Evolutionary conservation across 495 filamentous ascomycete species (phyloP).

Genomic region (Aspergillus homomorphus): DNA sequence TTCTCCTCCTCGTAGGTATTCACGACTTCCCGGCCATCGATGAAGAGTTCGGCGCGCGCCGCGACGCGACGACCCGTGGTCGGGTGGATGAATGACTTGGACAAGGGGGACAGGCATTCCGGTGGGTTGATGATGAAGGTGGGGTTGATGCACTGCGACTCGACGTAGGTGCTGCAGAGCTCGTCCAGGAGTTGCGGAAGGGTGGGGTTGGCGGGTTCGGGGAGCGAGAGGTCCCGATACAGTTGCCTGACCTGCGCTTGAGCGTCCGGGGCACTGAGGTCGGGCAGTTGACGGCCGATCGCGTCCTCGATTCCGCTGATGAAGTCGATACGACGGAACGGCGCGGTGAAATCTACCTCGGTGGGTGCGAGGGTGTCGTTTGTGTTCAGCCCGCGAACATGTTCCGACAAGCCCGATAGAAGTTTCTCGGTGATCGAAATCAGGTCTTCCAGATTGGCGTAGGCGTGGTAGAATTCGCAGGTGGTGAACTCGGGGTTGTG

Average conservation of each 20-base stretch:
- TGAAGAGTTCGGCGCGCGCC: slow-evolving; percentile 85
- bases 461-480: slow-evolving; percentile 93
- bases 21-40: slow-evolving; percentile 73
- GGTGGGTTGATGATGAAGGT: slow-evolving; percentile 91
- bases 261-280: slow-evolving; percentile 57
- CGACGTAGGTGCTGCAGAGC: slow-evolving; percentile 72
- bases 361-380: slow-evolving; percentile 48
- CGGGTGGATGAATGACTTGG: slow-evolving; percentile 72
- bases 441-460: slow-evolving; percentile 72
- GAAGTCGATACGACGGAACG: slow-evolving; percentile 72
- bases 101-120: slow-evolving; percentile 84
- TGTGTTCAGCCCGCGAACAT: slow-evolving; percentile 49
- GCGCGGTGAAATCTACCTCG: slow-evolving; percentile 55
- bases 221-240: slow-evolving; percentile 53
- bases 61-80: slow-evolving; percentile 65
- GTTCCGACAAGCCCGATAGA: slow-evolving; percentile 54
- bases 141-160: slow-evolving; percentile 65
- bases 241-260: slow-evolving; percentile 51
- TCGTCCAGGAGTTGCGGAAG: slow-evolving; percentile 82
- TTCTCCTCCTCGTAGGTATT: slow-evolving; percentile 99
- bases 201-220: slow-evolving; percentile 51
- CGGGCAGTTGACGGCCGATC: slow-evolving; percentile 63
- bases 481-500: slow-evolving; percentile 97
- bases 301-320: slow-evolving; percentile 69
- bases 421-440: slow-evolving; percentile 70